These are phyloP conservation scores for Lycium barbarum DNA, from an alignment of 257 asterid species.

Conservation along the genomic window DNA sequence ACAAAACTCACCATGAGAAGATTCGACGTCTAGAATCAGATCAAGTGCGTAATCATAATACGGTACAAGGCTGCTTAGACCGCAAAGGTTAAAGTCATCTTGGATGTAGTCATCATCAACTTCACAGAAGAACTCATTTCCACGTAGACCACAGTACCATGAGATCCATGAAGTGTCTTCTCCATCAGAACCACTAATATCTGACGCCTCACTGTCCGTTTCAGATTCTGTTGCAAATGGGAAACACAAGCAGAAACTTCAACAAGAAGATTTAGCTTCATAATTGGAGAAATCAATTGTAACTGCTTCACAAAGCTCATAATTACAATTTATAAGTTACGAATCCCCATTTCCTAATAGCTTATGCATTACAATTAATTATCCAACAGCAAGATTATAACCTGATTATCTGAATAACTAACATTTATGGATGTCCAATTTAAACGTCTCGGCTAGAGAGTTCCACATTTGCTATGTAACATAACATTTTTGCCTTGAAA, in stretches of 20 bases:
- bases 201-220: conserved; percentile 66
- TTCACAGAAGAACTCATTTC: conserved; percentile 66
- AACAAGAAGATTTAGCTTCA: background rate
- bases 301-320: background rate
- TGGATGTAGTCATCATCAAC: conserved; percentile 68
- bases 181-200: conserved; percentile 64
- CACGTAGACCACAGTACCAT: conserved; percentile 66
- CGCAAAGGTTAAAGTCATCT: conserved; percentile 66
- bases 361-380: background rate
- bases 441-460: background rate
- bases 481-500: background rate
- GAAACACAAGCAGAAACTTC: background rate
- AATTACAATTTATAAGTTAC: background rate
- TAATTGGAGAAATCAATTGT: background rate
- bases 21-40: conserved; percentile 62
- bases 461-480: background rate
- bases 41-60: conserved; percentile 66
- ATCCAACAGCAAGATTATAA: background rate
- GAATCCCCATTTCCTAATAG: background rate
- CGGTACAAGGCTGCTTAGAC: conserved; percentile 61
- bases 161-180: conserved; percentile 68
- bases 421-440: background rate
- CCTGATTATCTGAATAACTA: background rate
- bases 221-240: conserved; percentile 52
- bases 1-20: conserved; percentile 56